Evolutionary conservation across 2,329 filamentous ascomycete genomes (phyloP).

Genomic region (Myriosclerotinia scirpicola): DNA sequence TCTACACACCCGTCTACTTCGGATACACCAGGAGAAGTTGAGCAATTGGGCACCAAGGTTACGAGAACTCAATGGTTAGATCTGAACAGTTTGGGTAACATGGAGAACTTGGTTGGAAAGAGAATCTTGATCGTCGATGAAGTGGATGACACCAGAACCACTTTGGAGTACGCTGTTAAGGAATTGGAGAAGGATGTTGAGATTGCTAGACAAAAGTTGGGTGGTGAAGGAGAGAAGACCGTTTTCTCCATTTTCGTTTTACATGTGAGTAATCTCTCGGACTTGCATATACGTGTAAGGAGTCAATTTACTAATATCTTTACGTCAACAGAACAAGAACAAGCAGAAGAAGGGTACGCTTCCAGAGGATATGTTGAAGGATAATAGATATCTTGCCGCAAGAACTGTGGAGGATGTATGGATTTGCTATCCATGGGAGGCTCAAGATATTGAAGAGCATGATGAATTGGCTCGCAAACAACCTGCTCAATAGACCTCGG

Average conservation of each 20-base stretch:
- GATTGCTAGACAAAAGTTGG: conserved; percentile 70
- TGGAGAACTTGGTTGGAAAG: conserved; percentile 88
- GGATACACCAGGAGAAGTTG: conserved; percentile 48
- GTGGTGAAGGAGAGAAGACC: conserved; percentile 72
- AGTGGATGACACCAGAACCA: conserved; percentile 93
- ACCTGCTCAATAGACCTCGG: conserved; percentile 29
- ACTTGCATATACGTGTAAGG: neutral
- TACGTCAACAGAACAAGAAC: conserved; percentile 76
- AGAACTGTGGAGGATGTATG: conserved; percentile 89
- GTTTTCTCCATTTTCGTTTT: conserved; percentile 94
- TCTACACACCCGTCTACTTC: conserved; percentile 53
- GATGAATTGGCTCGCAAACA: conserved; percentile 61
- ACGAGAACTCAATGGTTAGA: conserved; percentile 99
- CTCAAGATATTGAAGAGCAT: conserved; percentile 89
- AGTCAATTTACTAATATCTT: neutral
- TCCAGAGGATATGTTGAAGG: conserved; percentile 72
- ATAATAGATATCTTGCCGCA: conserved; percentile 78
- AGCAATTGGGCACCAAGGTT: conserved; percentile 86
- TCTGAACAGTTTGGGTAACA: conserved; percentile 75
- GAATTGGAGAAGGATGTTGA: conserved; percentile 96
- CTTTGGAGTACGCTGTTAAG: conserved; percentile 87
- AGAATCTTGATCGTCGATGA: conserved; percentile 91
- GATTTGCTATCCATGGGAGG: conserved; percentile 99
- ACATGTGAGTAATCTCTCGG: conserved; percentile 57
- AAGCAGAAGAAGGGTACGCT: conserved; percentile 91